phyloP scores from a whole-genome alignment of 129 eudicot species.

The Daucus carota region DH1_v3.0 NC_030384.2:43542501-43543000 shows the following conservation, averaged over 20 bases:
- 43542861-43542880: neutral
- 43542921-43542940: neutral
- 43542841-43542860: neutral
- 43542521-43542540: slow-evolving; percentile 95
- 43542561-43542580: slow-evolving; percentile 84
- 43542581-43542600: slow-evolving; percentile 77
- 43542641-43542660: neutral
- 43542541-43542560: slow-evolving; percentile 80
- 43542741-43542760: neutral
- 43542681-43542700: neutral
- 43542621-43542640: slow-evolving; percentile 39
- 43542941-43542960: neutral
- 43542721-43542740: neutral
- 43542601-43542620: slow-evolving; percentile 91
- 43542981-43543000: neutral
- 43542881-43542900: neutral
- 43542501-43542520: slow-evolving; percentile 1
- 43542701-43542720: neutral
- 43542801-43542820: neutral
- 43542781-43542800: neutral
- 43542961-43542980: neutral
- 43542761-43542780: neutral
- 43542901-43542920: neutral
- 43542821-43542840: neutral
- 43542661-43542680: neutral